phyloP scores from a whole-genome alignment of 2,329 filamentous ascomycete species.

The Curvularia spicifera region DNA sequence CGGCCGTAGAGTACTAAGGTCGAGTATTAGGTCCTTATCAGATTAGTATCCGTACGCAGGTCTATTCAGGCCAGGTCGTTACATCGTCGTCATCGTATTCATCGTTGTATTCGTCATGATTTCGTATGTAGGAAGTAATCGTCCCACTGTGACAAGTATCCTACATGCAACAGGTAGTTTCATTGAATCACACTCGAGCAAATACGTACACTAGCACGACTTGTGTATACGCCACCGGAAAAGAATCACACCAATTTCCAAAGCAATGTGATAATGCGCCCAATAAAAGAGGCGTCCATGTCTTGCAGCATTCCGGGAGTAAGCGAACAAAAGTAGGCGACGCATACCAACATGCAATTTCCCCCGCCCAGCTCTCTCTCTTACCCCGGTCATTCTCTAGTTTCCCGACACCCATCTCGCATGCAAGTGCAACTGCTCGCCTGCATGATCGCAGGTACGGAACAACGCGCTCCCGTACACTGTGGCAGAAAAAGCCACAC shows the following conservation, averaged over 20 bases:
- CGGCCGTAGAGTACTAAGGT: neutral
- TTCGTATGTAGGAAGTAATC: neutral
- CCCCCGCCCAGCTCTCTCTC: neutral
- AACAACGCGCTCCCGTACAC: neutral
- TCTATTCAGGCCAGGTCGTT: neutral
- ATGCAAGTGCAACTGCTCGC: neutral
- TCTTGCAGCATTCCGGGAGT: neutral
- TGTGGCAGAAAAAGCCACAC: neutral
- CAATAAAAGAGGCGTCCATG: neutral
- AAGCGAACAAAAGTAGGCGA: constrained; percentile 2
- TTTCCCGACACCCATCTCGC: neutral
- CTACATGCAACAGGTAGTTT: neutral
- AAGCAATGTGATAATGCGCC: constrained; percentile 4
- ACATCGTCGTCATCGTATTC: neutral
- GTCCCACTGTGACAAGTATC: neutral
- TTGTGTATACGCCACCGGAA: neutral
- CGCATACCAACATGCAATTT: neutral
- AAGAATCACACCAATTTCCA: neutral
- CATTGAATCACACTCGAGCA: neutral
- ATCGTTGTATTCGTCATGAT: neutral
- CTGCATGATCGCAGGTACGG: neutral
- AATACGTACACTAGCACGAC: neutral
- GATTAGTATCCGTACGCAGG: neutral
- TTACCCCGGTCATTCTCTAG: neutral
- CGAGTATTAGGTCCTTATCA: too few relatives aligned